Evolutionary conservation across 1,284 basidiomycete genomes (phyloP), one percentile per base, ranked within the genome.

Genomic region (Moesziomyces antarcticus): DNA sequence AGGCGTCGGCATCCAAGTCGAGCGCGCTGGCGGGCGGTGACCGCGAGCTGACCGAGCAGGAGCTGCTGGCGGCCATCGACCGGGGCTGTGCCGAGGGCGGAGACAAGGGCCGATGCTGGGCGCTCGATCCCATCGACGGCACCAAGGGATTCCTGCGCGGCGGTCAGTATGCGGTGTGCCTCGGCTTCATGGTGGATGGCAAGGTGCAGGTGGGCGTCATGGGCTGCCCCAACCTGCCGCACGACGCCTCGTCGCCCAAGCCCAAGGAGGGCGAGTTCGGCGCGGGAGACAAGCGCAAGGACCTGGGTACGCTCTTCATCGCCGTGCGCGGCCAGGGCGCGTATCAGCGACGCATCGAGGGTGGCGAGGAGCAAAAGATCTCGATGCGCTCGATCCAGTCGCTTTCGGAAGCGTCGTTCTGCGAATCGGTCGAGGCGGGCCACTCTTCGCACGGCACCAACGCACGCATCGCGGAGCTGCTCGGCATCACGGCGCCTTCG

Each of bases 151-250:
- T 99, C 87, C 88, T 99, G 45, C 90, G 96, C 22, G 94, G 94
- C 13, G 95, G 93, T 58, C 97, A 99, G 85, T 99, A 96, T 82
- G 96, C 96, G 6, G 93, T 99, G 27, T 99, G 96, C 85, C 87
- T 99, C 30, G 92, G 94, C 0, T 88, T 99, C 64, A 89, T 99
- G 78, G 88, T 94, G 58, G 90, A 98, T 77, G 89, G 92, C 0
- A 84, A 90, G 61, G 93, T 96, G 16, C 70, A 78, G 50, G 66
- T 84, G 4, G 95, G 94, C 21, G 91, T 97, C 21, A 93, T 98
- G 81, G 96, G 95, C 5, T 98, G 95, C 84, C 96, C 95, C 1
- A 99, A 99, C 85, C 87, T 99, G 24, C 85, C 86, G 5, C 76
- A 82, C 47, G 83, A 86, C 50, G 91, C 90, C 40, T 52, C 50